Base-by-base conservation (phyloP, 2,329 filamentous ascomycete species). In the Colletotrichum viniferum region DNA sequence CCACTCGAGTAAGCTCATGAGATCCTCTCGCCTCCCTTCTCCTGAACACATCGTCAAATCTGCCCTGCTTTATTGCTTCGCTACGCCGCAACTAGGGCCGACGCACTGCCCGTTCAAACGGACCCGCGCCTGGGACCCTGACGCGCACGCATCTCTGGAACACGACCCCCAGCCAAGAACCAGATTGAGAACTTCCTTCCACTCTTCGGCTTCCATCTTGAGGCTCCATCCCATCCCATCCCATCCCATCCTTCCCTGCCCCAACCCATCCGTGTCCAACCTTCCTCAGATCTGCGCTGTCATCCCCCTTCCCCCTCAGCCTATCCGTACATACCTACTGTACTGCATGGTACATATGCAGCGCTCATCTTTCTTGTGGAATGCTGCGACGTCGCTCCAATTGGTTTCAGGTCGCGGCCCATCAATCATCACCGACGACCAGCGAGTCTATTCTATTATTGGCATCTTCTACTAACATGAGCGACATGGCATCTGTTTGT, bases 71-170 rank as follows among this genome's bases (percentile, higher is more conserved):
- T 36, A 48, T 65, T 69, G 56, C 70, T 69, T 69, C 70, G 55
- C 55, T 61, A 73, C 65, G 66, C 43, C 71, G 60, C 71, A 56
- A 73, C 63, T 62, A 73, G 58, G 43, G 18, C 43, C 43, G 43
- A 48, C 10, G 43, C 60, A 65, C 60, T 48, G 67, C 67, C 66
- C 43, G 66, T 65, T 64, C 71, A 58, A 74, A 74, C 61, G 67
- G 71, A 71, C 67, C 71, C 67, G 43, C 43, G 43, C 43, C 43
- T 21, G 43, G 43, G 43, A 48, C 43, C 43, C 43, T 61, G 60
- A 74, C 67, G 61, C 67, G 71, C 71, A 74, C 48, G 60, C 67
- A 43, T 71, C 48, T 43, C 65, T 70, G 71, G 71, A 73, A 69
- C 70, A 62, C 28, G 21, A 72, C 63, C 56, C 62, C 64, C 21